Percentiles rank a stretch among this genome's conserved stretches.
These are phyloP conservation scores for Cephalotrichum gorgonifer DNA, from an alignment of 2,329 filamentous ascomycete genomes.

Conservation along the genomic window DNA sequence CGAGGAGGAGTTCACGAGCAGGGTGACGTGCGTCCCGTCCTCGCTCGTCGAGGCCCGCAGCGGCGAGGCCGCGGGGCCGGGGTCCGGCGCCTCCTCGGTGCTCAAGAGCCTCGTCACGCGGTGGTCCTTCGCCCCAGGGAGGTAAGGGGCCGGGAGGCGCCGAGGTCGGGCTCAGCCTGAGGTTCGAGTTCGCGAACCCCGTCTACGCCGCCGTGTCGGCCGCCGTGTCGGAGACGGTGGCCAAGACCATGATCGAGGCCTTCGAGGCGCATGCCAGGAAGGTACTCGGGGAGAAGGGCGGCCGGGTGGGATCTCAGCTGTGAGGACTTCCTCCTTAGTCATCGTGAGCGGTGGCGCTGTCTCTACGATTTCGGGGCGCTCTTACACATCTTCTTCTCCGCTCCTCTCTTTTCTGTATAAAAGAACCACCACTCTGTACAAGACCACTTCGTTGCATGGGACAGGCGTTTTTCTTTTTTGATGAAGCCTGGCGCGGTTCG, in stretches of 20 bases:
- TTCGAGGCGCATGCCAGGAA: slow-evolving; percentile 73
- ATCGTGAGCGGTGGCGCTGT: neutral
- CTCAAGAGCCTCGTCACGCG: slow-evolving; percentile 60
- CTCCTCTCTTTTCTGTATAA: neutral
- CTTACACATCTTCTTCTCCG: neutral
- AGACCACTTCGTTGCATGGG: neutral
- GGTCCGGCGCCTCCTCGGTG: slow-evolving; percentile 29
- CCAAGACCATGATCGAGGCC: slow-evolving; percentile 80
- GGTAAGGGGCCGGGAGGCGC: slow-evolving; percentile 30
- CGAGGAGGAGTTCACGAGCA: slow-evolving; percentile 72
- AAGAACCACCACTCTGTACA: neutral
- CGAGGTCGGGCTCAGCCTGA: slow-evolving; percentile 64
- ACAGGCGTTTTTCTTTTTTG: neutral
- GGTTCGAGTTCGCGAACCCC: slow-evolving; percentile 82
- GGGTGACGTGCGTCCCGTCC: slow-evolving; percentile 66
- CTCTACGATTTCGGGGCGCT: neutral
- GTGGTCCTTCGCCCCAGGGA: slow-evolving; percentile 50
- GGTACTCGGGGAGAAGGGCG: slow-evolving; percentile 30
- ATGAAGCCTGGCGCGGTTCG: neutral
- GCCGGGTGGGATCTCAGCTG: neutral
- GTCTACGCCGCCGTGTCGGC: slow-evolving; percentile 74
- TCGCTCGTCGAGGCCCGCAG: slow-evolving; percentile 68
- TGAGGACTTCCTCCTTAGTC: neutral
- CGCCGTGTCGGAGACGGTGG: slow-evolving; percentile 74
- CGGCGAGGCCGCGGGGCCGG: slow-evolving; percentile 41